Evolutionary conservation across 75 land plant genomes (phyloP), one percentile per base, ranked within the genome.

Genomic region (Cryptomeria japonica): DNA sequence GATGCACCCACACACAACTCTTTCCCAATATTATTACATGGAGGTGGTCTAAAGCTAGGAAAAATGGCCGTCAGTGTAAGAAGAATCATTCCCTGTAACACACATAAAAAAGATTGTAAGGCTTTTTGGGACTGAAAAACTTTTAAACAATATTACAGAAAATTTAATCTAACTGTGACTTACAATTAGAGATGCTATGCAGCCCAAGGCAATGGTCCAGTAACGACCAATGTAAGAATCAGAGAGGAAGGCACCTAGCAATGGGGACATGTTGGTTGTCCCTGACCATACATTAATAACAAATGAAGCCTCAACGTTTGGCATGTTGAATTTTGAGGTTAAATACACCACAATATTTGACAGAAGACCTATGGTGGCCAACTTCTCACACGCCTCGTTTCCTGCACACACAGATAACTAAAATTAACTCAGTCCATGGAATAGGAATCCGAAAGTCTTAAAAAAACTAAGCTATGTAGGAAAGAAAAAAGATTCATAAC

Each of bases 181-280:
- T 83, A 96, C 98, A 88, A 93, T 22, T 46, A 94, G 88, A 32
- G 95, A 92, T 86, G 93, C 77, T 46, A 91, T 49, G 44, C 93
- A 94, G 46, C 92, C 92, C 22, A 88, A 85, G 4, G 93, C 92
- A 75, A 96, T 89, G n/a, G 98, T 96, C 86, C 89, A 92, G 86
- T 87, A 96, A 28, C 94, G 88, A 83, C 98, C 98, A 85, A 94
- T 87, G 76, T 92, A 96, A 37, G 97, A 91, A 87, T 96, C 96
- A 16, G 95, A 92, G 37, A 95, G 61, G 80, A 92, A 95, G 38
- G 93, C 97, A 2, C 95, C 97, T 16, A 94, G 47, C 47, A 96
- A 41, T 3, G 96, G 91, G 2, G 92, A 91, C 36, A 96, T 90
- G 88, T 91, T 89, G 73, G 91, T 88, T 16, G 92, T 91, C 34